Conservation (phyloP, 148 eudicot species). For the Amaranthus palmeri region DNA sequence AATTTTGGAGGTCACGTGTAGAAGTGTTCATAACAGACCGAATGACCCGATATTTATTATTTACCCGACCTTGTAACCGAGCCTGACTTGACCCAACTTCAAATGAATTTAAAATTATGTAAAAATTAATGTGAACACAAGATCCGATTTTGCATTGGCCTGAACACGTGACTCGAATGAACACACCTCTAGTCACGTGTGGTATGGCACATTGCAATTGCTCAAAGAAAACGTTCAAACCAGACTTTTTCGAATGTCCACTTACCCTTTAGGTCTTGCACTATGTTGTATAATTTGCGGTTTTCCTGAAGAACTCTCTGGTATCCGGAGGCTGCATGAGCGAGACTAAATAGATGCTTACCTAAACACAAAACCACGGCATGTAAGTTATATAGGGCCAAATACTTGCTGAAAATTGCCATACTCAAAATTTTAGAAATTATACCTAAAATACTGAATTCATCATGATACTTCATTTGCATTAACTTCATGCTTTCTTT, state of each 20-base stretch:
- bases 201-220: not conserved
- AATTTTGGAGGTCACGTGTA: too few relatives aligned
- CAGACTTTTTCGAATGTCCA: not conserved
- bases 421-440: too few relatives aligned
- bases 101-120: too few relatives aligned
- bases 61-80: too few relatives aligned
- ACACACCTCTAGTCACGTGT: too few relatives aligned
- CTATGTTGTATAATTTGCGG: slow-evolving; percentile 81
- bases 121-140: too few relatives aligned
- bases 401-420: not conserved
- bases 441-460: slow-evolving; percentile 55
- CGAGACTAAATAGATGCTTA: slow-evolving; percentile 49
- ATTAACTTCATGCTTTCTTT: slow-evolving; percentile 51
- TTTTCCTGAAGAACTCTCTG: slow-evolving; percentile 85
- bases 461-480: slow-evolving; percentile 67
- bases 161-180: too few relatives aligned
- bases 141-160: too few relatives aligned
- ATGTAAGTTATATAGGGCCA: not conserved
- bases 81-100: too few relatives aligned
- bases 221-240: slow-evolving; percentile 4
- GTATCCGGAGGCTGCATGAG: slow-evolving; percentile 80
- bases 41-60: too few relatives aligned
- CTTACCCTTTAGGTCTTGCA: slow-evolving; percentile 91
- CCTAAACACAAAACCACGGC: slow-evolving; percentile 33
- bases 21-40: too few relatives aligned